phyloP scores from a whole-genome alignment of 2,329 filamentous ascomycete genomes.

The Spiromastix sp. region DNA sequence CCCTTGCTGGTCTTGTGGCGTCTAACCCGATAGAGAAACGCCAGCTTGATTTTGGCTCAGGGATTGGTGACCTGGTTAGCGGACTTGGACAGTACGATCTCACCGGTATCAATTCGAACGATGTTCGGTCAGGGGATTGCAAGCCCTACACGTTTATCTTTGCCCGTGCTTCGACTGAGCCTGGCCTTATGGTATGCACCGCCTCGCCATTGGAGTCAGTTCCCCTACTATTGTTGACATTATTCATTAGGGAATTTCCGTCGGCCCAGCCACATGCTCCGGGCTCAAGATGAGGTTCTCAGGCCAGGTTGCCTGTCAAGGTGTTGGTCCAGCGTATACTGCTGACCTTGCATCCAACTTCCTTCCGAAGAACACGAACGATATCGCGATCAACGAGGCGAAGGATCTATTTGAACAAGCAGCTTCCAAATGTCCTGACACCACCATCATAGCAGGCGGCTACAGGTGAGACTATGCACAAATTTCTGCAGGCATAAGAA shows the following conservation, averaged over 20 bases:
- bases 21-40: conserved; percentile 6
- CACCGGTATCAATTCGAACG: too few relatives aligned
- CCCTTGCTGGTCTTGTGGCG: conserved; percentile 6
- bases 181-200: conserved; percentile 30
- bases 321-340: conserved; percentile 33
- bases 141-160: conserved; percentile 30
- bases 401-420: conserved; percentile 32
- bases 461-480: conserved; percentile 27
- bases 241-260: conserved; percentile 23
- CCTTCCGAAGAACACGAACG: conserved; percentile 28
- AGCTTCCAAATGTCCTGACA: conserved; percentile 33
- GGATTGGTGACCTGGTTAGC: too few relatives aligned
- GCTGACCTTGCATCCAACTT: conserved; percentile 28
- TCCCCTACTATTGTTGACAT: too few relatives aligned
- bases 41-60: conserved; percentile 1
- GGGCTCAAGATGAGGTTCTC: conserved; percentile 16
- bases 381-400: conserved; percentile 31
- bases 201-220: too few relatives aligned
- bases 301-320: conserved; percentile 30
- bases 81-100: too few relatives aligned
- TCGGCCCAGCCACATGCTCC: conserved; percentile 20
- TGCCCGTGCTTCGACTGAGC: conserved; percentile 31
- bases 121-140: conserved; percentile 27
- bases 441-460: conserved; percentile 35
- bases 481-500: neutral